Base-by-base conservation (phyloP, 2,329 filamentous ascomycete genomes). In the Aureobasidium vineae region DNA sequence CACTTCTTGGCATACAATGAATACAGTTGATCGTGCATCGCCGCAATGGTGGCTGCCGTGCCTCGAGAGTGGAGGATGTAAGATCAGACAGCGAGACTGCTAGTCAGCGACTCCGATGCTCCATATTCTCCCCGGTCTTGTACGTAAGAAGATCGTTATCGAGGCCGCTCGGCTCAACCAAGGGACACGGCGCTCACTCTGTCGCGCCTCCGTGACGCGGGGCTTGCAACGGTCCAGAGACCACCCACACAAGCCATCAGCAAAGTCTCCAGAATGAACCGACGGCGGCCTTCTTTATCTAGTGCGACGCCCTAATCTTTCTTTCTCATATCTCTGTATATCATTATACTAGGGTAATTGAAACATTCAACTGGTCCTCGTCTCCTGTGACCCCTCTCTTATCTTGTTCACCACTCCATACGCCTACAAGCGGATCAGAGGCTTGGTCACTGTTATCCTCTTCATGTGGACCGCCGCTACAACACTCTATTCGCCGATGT, bases 231-330 rank as follows among this genome's bases (percentile, higher is more conserved):
- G 61, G 47, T 28, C 19, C 1, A 41, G 21, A 52, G 33, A 43
- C 5, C 47, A 43, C 49, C 49, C 61, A 53, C 61, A 43, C 60
- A 52, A 52, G 16, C 40, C 61, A 49, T 49, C 19, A 54, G 23
- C 26, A 53, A 64, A 45, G 49, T 38, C 26, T 61, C 61, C 38
- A 64, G 38, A 54, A 63, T 33, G 49, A 54, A 7, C 21, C 45
- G 11, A 63, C 8, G 54, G 23, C 36, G 45, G 33, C n/a, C 36
- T 36, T 41, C 49, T 64, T 64, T 64, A 64, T 64, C 61, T 64
- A 28, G 36, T 6, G 59, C 52, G 43, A 54, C 54, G 38, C 38
- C 61, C 61, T 54, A 54, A 53, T 43, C 31, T 36, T 21, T 33
- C 36, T 54, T 45, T 15, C 38, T 64, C 47, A 45, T 64, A 64